These are phyloP conservation scores for Grammothele lineata DNA, from an alignment of 768 basidiomycete genomes.

Conservation along the genomic window DNA sequence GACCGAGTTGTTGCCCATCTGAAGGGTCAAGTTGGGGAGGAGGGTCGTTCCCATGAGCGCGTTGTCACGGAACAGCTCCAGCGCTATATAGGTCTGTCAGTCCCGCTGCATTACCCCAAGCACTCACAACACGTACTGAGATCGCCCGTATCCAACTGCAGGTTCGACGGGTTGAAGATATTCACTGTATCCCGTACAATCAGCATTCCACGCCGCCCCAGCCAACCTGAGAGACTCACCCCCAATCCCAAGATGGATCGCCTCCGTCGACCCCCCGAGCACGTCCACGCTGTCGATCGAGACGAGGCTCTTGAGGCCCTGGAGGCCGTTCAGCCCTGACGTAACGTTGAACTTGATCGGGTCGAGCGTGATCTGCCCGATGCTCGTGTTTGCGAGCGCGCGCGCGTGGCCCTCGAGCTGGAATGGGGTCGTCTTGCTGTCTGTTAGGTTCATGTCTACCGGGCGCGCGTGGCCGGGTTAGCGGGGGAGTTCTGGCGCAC, in stretches of 20 bases:
- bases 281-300: slow-evolving; percentile 61
- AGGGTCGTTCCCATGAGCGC: slow-evolving; percentile 55
- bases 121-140: slow-evolving; percentile 40
- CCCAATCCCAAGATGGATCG: slow-evolving; percentile 54
- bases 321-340: slow-evolving; percentile 53
- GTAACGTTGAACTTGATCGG: slow-evolving; percentile 71
- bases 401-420: slow-evolving; percentile 54
- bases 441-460: slow-evolving; percentile 55
- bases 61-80: slow-evolving; percentile 52
- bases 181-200: slow-evolving; percentile 34
- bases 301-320: slow-evolving; percentile 54
- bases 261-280: slow-evolving; percentile 54
- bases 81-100: too few species aligned
- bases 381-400: slow-evolving; percentile 54
- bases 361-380: slow-evolving; percentile 66
- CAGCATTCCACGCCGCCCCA: slow-evolving; percentile 2
- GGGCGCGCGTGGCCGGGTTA: neutral
- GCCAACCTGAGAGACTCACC: slow-evolving; percentile 31
- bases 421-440: slow-evolving; percentile 44
- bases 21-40: slow-evolving; percentile 55
- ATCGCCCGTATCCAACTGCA: slow-evolving; percentile 59
- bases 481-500: neutral
- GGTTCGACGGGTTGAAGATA: slow-evolving; percentile 65
- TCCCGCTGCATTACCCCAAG: neutral
- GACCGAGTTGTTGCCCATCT: slow-evolving; percentile 58